These are phyloP conservation scores for Suhomyces sp. DNA, from an alignment of 805 yeast genomes.

Conservation along the genomic window DNA sequence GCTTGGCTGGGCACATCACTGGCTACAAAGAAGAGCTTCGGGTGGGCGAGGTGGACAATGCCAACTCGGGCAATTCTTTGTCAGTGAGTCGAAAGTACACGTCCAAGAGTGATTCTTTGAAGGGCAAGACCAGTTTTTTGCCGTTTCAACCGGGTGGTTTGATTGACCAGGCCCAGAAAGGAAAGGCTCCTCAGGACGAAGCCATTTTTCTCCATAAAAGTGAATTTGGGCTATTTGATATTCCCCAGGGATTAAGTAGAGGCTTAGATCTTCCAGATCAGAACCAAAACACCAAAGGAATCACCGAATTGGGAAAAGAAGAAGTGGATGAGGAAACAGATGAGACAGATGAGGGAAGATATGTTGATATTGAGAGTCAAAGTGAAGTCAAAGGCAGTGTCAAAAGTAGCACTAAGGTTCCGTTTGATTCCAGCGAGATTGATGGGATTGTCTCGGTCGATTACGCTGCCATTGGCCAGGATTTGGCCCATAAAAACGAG, in stretches of 20 bases:
- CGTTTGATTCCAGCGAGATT: constrained; percentile 43
- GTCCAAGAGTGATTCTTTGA: constrained; percentile 55
- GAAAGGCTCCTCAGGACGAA: constrained; percentile 24
- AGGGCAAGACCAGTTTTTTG: constrained; percentile 69
- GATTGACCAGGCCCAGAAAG: constrained; percentile 9
- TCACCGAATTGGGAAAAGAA: constrained; percentile 10
- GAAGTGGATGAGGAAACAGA: constrained; percentile 8
- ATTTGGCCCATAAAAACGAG: constrained; percentile 19
- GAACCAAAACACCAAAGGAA: constrained; percentile 2
- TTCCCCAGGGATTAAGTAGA: constrained; percentile 78
- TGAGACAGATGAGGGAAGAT: no score
- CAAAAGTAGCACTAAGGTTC: constrained; percentile 1
- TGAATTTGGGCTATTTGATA: constrained; percentile 68
- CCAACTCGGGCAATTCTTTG: constrained; percentile 66
- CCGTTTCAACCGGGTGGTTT: constrained; percentile 95
- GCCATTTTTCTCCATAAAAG: constrained; percentile 58
- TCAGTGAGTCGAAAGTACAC: constrained; percentile 69
- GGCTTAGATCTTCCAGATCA: constrained; percentile 47
- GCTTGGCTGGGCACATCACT: constrained; percentile 68
- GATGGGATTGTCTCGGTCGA: constrained; percentile 42
- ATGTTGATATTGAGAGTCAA: neutral
- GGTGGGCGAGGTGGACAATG: constrained; percentile 45
- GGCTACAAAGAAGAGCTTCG: constrained; percentile 56
- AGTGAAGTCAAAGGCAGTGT: neutral
- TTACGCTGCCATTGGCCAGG: constrained; percentile 21